Conservation (phyloP, 257 asterid genomes). For the Nicotiana tomentosiformis region DNA sequence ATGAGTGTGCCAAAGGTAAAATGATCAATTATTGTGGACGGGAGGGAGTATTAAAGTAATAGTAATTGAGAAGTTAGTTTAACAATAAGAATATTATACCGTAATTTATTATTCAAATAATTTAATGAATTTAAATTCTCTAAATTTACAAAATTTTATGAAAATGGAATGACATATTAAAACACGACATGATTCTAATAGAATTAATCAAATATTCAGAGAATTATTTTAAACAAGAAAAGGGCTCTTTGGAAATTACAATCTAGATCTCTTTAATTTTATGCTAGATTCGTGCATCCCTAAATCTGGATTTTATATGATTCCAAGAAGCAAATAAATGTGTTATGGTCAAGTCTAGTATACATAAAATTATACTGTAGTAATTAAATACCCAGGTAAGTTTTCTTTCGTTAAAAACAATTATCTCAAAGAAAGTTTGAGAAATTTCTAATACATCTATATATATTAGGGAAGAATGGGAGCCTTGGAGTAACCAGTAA, state of each 20-base stretch:
- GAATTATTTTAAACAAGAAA: too few species aligned
- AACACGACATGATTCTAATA: too few species aligned
- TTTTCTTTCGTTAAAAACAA: background rate
- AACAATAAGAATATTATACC: background rate
- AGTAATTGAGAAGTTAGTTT: background rate
- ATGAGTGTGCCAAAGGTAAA: too few species aligned
- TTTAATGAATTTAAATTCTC: background rate
- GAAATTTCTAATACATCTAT: too few species aligned
- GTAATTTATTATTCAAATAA: background rate
- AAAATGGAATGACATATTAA: too few species aligned
- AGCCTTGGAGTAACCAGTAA: too few species aligned
- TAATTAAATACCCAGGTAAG: background rate
- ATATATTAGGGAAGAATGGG: too few species aligned
- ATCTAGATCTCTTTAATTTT: background rate
- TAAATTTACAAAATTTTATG: background rate
- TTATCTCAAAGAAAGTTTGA: background rate
- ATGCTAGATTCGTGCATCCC: background rate
- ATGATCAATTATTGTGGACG: too few species aligned
- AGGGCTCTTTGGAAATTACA: background rate
- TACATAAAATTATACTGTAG: background rate
- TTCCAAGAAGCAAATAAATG: background rate
- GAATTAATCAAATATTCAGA: too few species aligned
- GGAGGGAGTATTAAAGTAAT: background rate
- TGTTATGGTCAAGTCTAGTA: background rate
- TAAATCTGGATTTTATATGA: background rate